Conservation (phyloP, 495 filamentous ascomycete genomes). For the Penicillium herquei region DNA sequence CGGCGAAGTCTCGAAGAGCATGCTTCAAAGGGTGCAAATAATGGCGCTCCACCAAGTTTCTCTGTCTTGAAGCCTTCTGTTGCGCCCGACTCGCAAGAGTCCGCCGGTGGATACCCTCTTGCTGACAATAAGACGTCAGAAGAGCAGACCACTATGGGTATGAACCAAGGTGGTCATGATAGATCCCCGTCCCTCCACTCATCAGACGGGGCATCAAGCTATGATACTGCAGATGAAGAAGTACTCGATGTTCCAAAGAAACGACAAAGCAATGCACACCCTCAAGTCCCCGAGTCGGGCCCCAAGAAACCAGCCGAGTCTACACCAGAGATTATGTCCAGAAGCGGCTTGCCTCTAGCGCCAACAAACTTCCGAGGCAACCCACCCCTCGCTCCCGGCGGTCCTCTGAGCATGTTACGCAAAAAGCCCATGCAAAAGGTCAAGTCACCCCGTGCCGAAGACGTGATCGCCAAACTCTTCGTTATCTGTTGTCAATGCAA, state of each 20-base stretch:
- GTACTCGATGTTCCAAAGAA: slow-evolving; percentile 16
- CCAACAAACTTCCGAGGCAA: neutral
- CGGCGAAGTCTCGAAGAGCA: slow-evolving; percentile 4
- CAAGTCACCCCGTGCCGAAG: slow-evolving; percentile 26
- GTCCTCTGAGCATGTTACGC: slow-evolving; percentile 6
- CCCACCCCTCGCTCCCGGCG: slow-evolving; percentile 3
- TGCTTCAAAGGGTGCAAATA: neutral
- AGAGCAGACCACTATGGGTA: neutral
- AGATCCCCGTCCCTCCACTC: slow-evolving; percentile 16
- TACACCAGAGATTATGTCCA: neutral
- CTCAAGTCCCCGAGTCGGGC: neutral
- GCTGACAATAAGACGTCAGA: neutral
- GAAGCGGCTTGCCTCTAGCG: neutral
- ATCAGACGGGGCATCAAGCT: slow-evolving; percentile 24
- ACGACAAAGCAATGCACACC: neutral
- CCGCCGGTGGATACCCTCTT: neutral
- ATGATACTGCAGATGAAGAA: slow-evolving; percentile 41
- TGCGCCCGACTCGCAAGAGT: neutral
- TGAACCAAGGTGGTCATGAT: slow-evolving; percentile 7
- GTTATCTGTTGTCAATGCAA: slow-evolving; percentile 80
- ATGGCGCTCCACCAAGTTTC: neutral
- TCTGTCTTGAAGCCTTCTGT: neutral
- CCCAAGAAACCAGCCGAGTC: neutral
- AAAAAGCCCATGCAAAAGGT: slow-evolving; percentile 14
- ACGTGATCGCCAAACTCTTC: slow-evolving; percentile 69